These are phyloP conservation scores for Boechera divaricarpa DNA, from an alignment of 345 rosid species.

Conservation along the genomic window DNA sequence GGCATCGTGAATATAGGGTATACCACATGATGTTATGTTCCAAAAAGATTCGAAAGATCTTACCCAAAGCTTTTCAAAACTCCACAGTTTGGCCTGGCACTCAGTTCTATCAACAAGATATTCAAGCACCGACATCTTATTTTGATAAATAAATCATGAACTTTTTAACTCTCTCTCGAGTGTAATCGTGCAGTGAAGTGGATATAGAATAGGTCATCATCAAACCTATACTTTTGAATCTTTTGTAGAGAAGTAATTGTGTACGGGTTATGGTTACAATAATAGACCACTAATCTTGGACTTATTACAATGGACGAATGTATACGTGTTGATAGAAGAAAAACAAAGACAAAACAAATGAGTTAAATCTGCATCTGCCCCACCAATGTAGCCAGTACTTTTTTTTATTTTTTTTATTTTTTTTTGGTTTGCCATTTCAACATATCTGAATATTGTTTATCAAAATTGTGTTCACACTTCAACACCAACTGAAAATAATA, in stretches of 20 bases:
- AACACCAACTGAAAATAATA: neutral
- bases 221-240: no score
- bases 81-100: neutral
- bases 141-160: neutral
- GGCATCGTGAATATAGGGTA: neutral
- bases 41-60: neutral
- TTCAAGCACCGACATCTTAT: neutral
- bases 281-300: neutral
- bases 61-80: neutral
- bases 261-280: neutral
- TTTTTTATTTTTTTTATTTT: neutral
- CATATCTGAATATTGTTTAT: slow-evolving; percentile 9
- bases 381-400: slow-evolving; percentile 3
- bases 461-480: slow-evolving; percentile 13
- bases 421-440: slow-evolving; percentile 1
- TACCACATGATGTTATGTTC: neutral
- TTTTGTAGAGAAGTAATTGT: neutral
- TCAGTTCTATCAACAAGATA: neutral
- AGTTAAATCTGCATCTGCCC: slow-evolving; percentile 15
- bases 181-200: neutral
- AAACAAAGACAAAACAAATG: slow-evolving; percentile 8
- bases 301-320: neutral
- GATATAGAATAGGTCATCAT: neutral
- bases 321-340: no score
- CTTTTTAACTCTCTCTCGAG: neutral